These are phyloP conservation scores for Fusarium sp. DNA, from an alignment of 2,329 filamentous ascomycete genomes.

Conservation along the genomic window DNA sequence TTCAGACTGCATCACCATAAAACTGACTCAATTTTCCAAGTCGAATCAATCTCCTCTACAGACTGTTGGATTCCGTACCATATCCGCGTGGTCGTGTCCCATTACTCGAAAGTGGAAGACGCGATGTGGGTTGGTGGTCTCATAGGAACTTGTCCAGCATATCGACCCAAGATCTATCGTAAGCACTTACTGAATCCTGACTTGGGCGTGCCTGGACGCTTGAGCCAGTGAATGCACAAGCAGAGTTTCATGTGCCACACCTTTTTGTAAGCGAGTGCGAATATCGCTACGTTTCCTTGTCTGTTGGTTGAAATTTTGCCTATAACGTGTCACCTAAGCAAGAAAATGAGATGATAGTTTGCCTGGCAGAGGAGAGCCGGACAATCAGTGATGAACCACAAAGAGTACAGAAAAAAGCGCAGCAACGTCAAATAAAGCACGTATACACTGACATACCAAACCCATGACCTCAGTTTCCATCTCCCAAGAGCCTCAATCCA, in stretches of 20 bases:
- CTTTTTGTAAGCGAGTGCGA: background rate
- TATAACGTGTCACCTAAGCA: accelerated
- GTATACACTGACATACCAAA: background rate
- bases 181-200: background rate
- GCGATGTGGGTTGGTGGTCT: background rate
- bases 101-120: background rate
- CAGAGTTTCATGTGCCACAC: background rate
- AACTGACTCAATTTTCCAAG: background rate
- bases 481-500: background rate
- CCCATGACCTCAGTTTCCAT: background rate
- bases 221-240: background rate
- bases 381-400: accelerated
- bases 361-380: accelerated
- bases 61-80: no score
- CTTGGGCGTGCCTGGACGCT: background rate
- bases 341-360: no score
- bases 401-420: accelerated
- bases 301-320: background rate
- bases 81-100: background rate
- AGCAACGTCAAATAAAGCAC: accelerated
- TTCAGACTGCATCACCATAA: background rate
- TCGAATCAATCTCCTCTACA: no score
- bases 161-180: background rate
- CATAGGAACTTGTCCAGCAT: background rate
- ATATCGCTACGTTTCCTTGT: accelerated